phyloP scores from a whole-genome alignment of 108 stramenopile species.

The Cyclotella choctawhatcheeana region DNA sequence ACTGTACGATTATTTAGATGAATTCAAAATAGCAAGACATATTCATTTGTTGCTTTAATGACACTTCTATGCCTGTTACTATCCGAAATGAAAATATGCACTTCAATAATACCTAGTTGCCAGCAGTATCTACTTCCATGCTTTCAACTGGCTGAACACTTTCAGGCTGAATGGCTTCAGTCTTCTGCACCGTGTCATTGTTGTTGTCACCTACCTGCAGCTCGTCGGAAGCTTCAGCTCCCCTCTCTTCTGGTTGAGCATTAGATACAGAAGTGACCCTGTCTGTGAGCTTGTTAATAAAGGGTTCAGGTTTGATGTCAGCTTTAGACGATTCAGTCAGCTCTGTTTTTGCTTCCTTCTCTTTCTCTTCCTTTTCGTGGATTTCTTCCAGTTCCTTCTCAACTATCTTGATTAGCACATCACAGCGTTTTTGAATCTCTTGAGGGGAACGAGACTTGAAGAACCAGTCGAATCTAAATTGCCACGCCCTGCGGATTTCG shows the following conservation, averaged over 20 bases:
- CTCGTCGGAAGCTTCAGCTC: background rate
- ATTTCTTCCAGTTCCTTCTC: slow-evolving; percentile 82
- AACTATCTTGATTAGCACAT: slow-evolving; percentile 72
- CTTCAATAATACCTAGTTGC: background rate
- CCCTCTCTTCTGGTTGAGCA: background rate
- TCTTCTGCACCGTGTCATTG: background rate
- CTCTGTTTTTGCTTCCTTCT: background rate
- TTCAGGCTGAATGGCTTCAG: background rate
- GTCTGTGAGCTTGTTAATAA: slow-evolving; percentile 5
- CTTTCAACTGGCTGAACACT: background rate
- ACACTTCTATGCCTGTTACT: background rate
- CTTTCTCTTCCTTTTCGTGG: slow-evolving; percentile 54
- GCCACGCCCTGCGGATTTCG: slow-evolving; percentile 94
- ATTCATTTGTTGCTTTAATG: no score
- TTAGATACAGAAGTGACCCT: background rate
- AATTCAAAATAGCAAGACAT: no score
- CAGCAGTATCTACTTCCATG: slow-evolving; percentile 4
- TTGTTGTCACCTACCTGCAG: background rate
- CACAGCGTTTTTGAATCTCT: slow-evolving; percentile 95
- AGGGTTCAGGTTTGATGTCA: background rate
- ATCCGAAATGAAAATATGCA: background rate
- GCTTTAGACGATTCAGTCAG: background rate
- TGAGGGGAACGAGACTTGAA: slow-evolving; percentile 94
- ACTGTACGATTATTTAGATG: no score
- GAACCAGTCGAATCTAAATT: slow-evolving; percentile 99